A percentile compares a stretch with the other conserved stretches of the same genome.
Conservation (phyloP, 306 rosid genomes). For the Clitoria ternatea region DNA sequence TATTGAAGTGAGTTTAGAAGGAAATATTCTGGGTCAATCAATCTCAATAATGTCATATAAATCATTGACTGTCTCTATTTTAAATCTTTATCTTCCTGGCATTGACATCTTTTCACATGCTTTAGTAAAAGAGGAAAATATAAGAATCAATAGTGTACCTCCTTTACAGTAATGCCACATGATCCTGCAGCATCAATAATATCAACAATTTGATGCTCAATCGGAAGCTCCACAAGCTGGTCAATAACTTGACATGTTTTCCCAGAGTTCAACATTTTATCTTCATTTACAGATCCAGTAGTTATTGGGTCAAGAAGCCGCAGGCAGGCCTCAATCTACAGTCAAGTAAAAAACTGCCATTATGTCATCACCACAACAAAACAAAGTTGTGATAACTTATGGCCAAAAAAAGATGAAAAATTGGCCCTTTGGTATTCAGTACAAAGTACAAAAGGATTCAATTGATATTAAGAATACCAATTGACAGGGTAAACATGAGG, state of each 20-base stretch:
- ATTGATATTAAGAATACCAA: background rate
- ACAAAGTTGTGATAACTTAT: background rate
- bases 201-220: constrained; percentile 70
- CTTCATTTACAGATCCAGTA: constrained; percentile 41
- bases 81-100: background rate
- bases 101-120: constrained; percentile 8
- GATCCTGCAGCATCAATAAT: constrained; percentile 70
- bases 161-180: constrained; percentile 54
- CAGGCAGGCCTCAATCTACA: constrained; percentile 34
- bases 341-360: constrained; percentile 2
- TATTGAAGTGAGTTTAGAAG: background rate
- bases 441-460: background rate
- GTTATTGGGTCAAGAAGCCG: constrained; percentile 48
- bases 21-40: background rate
- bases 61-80: background rate
- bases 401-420: too few relatives aligned
- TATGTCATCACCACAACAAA: background rate
- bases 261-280: constrained; percentile 39
- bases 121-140: constrained; percentile 4
- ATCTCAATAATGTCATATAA: background rate
- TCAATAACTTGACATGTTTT: constrained; percentile 46
- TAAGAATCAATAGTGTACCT: constrained; percentile 44
- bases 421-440: too few relatives aligned
- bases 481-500: background rate
- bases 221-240: constrained; percentile 76